Base-by-base conservation (phyloP, 2,329 filamentous ascomycete genomes). In the Davidsoniella virescens region DNA sequence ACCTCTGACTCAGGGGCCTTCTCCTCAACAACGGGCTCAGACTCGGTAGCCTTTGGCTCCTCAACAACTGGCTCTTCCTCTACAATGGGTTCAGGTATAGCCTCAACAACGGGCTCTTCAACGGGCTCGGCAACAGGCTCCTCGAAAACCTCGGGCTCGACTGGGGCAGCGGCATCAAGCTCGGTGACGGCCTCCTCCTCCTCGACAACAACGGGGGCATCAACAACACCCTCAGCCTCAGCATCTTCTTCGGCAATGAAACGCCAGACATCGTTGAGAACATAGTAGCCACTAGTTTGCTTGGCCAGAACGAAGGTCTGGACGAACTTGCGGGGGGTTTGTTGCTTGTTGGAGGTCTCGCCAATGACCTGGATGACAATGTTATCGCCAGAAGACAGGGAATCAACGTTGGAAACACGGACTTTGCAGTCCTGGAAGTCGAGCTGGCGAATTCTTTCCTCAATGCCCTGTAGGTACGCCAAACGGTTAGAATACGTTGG, bases 341-440 rank as follows among this genome's bases (percentile, higher is more conserved):
- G 81, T 45, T 78, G 80, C 67, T 93, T 93, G 77, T 94, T 95
- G 60, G 88, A 94, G 60, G 92, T 93, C 69, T 96, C 90, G 57
- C 92, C 92, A 62, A 98, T 95, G 60, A 96, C 92, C 66, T 94
- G 88, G 61, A 98, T 93, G 59, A 98, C 81, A 58, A 98, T 96
- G 69, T 88, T 93, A 55, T 88, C 80, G 54, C 87, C 80, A 8
- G 90, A 95, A 55, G 83, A 82, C 68, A 98, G 90, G 16, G 88
- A 90, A 67, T 98, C 92, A 61, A 98, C 92, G 62, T 98, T 98
- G 65, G 90, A 84, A 59, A 98, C 85, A 63, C 92, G 87, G 61
- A 98, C 90, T 71, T 98, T 98, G 78, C 86, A 93, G 66, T 96
- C 87, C 65, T 94, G 85, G 72, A 94, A 94, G 58, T 93, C 84